Evolutionary conservation across 2,329 filamentous ascomycete genomes (phyloP).

Genomic region (Simplicillium sp.): DNA sequence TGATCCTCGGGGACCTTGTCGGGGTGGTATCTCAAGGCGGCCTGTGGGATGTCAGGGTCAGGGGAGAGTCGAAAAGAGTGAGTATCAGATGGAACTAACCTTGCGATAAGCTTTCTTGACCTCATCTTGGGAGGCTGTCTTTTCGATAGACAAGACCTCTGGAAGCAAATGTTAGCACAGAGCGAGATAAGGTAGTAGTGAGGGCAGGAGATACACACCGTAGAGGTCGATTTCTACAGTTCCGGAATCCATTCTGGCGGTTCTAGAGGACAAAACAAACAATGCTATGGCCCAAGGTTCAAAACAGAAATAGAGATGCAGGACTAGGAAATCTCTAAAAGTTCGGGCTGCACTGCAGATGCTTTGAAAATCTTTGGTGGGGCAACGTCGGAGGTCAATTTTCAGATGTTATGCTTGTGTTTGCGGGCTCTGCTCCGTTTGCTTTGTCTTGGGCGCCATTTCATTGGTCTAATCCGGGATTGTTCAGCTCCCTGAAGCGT

Average conservation of each 20-base stretch:
- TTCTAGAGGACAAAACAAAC: neutral
- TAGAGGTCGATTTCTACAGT: conserved; percentile 50
- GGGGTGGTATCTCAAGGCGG: conserved; percentile 80
- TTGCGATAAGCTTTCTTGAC: conserved; percentile 97
- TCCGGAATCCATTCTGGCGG: conserved; percentile 6
- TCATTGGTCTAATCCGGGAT: no score
- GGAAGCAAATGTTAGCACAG: conserved; percentile 9
- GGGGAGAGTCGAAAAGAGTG: conserved; percentile 8
- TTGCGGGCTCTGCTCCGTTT: no score
- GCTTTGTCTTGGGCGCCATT: no score
- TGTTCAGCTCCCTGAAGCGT: no score
- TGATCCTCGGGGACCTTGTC: conserved; percentile 89
- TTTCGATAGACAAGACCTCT: conserved; percentile 75
- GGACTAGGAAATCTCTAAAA: neutral
- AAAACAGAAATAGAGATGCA: neutral
- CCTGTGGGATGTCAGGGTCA: conserved; percentile 35
- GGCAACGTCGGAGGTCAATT: neutral
- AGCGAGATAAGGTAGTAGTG: neutral
- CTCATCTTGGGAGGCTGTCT: conserved; percentile 63
- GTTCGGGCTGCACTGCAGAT: neutral
- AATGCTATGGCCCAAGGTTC: conserved; percentile 4
- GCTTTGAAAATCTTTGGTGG: conserved; percentile 8
- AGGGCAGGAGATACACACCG: conserved; percentile 31
- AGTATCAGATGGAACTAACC: conserved; percentile 43
- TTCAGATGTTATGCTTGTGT: no score